Evolutionary conservation across 371 early-diverging fungal genomes (phyloP), one percentile per base, ranked within the genome.

Genomic region (Mucor velutinosus): DNA sequence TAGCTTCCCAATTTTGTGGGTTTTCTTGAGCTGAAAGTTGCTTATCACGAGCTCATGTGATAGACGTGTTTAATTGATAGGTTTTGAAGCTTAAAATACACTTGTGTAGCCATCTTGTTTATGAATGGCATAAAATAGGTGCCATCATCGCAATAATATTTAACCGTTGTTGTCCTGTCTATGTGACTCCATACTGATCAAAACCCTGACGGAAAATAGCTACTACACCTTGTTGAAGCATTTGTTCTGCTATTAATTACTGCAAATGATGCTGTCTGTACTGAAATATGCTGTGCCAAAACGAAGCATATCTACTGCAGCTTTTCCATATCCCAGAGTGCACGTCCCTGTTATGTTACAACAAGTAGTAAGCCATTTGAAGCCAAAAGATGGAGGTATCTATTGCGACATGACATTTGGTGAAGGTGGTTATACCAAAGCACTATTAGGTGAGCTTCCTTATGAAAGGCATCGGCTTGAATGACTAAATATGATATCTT

Each of bases 331-430:
- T 27, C 19, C 35, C 1, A 64, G 58, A 14, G 67, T 80, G 3
- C 82, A 84, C 62, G 74, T 71, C 17, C 82, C 82, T 41, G 84
- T 81, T 12, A 51, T 84, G 68, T 64, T 80, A 29, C 60, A 64
- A 1, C 67, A 81, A 57, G 82, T 80, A 0, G 23, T 84, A 4
- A 45, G 65, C 2, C 66, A 75, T 30, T 63, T 84, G 29, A 29
- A 72, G 27, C 82, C 84, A 8, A 60, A 70, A 35, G 17, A 71
- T 5, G 82, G 80, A 15, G 76, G 65, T 7, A 59, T 75, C 7
- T 86, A 85, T 25, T 79, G 84, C 49, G 93, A 91, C 67, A 79
- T 86, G 33, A 91, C 92, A 4, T 93, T 91, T 79, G 93, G 93
- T n/a, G 84, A 84, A 58, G 92, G 93, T 33, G 89, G 91, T 7